Evolutionary conservation across 768 basidiomycete genomes (phyloP).

Genomic region (Tulasnella sp.): DNA sequence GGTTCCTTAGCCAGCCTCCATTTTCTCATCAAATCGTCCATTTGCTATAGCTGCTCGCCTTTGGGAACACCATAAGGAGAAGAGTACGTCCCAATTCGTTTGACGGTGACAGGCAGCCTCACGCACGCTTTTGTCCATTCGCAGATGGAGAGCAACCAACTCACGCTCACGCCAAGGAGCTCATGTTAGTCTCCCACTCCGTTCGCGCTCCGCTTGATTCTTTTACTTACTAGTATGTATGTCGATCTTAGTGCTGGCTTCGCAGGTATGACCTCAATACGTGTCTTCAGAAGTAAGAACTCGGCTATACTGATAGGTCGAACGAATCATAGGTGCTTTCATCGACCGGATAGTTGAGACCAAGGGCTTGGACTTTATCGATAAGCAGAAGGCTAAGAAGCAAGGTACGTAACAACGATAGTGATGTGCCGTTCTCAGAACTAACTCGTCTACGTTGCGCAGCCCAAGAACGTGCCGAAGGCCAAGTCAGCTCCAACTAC

Average conservation of each 20-base stretch:
- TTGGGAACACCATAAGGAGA: not conserved
- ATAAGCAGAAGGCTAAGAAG: constrained; percentile 15
- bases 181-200: not conserved
- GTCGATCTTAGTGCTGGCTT: constrained; percentile 8
- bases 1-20: not conserved
- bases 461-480: not conserved
- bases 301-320: not conserved
- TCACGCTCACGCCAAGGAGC: constrained; percentile 5
- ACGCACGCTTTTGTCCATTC: not conserved
- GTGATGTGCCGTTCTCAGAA: too few species aligned
- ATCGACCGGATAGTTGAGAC: constrained; percentile 14
- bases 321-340: not conserved
- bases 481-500: not conserved
- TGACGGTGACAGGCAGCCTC: not conserved
- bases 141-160: not conserved
- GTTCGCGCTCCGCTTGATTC: not conserved
- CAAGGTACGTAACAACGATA: not conserved
- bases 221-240: not conserved
- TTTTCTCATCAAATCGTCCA: not conserved
- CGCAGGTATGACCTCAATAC: not conserved
- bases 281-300: not conserved
- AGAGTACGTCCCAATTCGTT: not conserved
- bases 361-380: constrained; percentile 13
- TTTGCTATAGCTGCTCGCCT: not conserved
- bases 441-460: not conserved